phyloP scores from a whole-genome alignment of 2,329 filamentous ascomycete species.

The Endothia cerciana region DNA sequence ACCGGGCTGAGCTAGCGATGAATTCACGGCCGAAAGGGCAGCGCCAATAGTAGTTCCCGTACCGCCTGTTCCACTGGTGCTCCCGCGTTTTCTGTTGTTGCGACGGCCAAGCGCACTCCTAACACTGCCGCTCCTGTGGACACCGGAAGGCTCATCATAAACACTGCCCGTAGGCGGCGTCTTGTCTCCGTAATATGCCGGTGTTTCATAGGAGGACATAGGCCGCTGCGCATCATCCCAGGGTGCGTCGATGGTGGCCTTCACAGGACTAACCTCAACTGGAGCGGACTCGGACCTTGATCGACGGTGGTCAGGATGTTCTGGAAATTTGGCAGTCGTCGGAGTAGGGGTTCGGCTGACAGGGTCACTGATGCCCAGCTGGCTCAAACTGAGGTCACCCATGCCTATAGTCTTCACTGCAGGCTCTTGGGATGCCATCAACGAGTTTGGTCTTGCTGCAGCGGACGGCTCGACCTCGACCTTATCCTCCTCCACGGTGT shows the following conservation, averaged over 20 bases:
- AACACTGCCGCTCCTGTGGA: conserved; percentile 69
- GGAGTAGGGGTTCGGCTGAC: conserved; percentile 59
- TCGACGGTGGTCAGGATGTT: conserved; percentile 48
- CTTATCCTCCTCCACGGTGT: conserved; percentile 38
- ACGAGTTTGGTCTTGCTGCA: conserved; percentile 44
- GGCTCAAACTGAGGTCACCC: conserved; percentile 86
- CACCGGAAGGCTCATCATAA: conserved; percentile 62
- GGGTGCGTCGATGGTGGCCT: conserved; percentile 41
- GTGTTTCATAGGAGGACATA: conserved; percentile 55
- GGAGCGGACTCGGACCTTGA: conserved; percentile 64
- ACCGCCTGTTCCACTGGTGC: conserved; percentile 57
- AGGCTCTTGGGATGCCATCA: conserved; percentile 65
- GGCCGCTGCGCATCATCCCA: conserved; percentile 45
- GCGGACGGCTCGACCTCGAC: conserved; percentile 50
- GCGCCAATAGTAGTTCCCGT: conserved; percentile 71
- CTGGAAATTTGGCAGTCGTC: conserved; percentile 58
- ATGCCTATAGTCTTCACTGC: conserved; percentile 88
- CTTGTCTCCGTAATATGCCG: conserved; percentile 55
- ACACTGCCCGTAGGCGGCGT: conserved; percentile 69
- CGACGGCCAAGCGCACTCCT: conserved; percentile 58
- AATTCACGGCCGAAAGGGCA: conserved; percentile 70
- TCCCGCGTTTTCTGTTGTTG: conserved; percentile 74
- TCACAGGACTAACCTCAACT: conserved; percentile 43
- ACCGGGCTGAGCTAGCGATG: conserved; percentile 68
- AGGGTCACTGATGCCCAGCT: conserved; percentile 77